Evolutionary conservation across 768 basidiomycete species (phyloP), one percentile per base, ranked within the genome.

Genomic region (Punctularia strigosozonata): DNA sequence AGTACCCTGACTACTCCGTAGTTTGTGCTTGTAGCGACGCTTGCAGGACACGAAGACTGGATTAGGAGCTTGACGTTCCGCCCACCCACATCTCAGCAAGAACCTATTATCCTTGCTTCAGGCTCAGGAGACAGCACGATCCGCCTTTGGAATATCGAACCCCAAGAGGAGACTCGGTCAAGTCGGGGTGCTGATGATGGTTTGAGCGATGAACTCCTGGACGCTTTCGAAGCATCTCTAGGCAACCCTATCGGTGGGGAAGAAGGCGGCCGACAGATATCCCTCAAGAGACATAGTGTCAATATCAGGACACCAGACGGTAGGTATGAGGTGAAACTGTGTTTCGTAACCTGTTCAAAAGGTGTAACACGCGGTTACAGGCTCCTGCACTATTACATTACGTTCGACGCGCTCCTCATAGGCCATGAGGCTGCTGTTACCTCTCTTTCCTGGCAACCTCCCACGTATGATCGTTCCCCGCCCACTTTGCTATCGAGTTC

Each of bases 381-480:
- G 25, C 32, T 44, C 7, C 57, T 57, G 31, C 75, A 77, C 41
- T 94, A 77, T 52, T 76, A 81, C 5, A 73, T 95, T 25, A 86
- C 83, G 1, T 89, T 97, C 40, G 95, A 98, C 50, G 91, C 95
- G 1, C 73, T 99, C 7, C 70, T 99, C 15, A 64, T 98, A 18
- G 94, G 95, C n/a, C 95, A 99, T 50, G 95, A 99, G 62, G 84
- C 82, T 5, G 86, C 85, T 20, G 65, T 99, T 20, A 95, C 94
- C 0, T 84, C 80, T 23, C 56, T 98, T n/a, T 64, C 77, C 24
- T 99, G 92, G 90, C 68, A 80, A 8, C 75, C 81, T 1, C 51
- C 52, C 18, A 25, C 43, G 1, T 23, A 45, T 5, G 50, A 60
- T 10, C 24, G 33, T 6, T 19, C 42, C 6, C 48, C 50, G 3